Percentiles rank a stretch among this genome's conserved stretches.
Evolutionary conservation across 2,329 filamentous ascomycete species (phyloP).

Genomic region (Cordyceps fumosorosea): DNA sequence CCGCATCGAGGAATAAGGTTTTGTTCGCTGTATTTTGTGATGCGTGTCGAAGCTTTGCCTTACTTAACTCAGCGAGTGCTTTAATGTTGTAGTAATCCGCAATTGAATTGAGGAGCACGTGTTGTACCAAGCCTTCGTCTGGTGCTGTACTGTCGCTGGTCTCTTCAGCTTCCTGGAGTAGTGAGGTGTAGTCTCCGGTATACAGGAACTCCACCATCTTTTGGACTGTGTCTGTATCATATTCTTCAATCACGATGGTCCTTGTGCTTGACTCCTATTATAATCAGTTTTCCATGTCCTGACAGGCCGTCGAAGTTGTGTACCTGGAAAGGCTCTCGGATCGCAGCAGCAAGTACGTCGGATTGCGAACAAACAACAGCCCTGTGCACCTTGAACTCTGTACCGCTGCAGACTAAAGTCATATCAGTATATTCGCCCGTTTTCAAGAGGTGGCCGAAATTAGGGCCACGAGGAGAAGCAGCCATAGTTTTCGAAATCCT

Average conservation of each 20-base stretch:
- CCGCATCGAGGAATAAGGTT: background rate
- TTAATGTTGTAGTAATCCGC: slow-evolving; percentile 18
- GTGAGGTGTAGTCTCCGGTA: background rate
- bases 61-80: slow-evolving; percentile 14
- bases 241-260: background rate
- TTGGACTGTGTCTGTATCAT: background rate
- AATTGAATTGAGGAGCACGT: slow-evolving; percentile 19
- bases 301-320: background rate
- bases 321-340: background rate
- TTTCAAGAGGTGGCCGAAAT: background rate
- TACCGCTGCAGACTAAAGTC: background rate
- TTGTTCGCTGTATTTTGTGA: background rate
- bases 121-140: slow-evolving; percentile 12
- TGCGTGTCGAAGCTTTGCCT: slow-evolving; percentile 8
- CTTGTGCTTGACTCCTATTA: background rate
- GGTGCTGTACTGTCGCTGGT: background rate
- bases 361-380: background rate
- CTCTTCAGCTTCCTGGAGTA: background rate
- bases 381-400: background rate
- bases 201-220: background rate
- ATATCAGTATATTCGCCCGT: background rate
- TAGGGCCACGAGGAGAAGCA: background rate
- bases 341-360: background rate
- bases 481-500: background rate
- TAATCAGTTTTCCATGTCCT: background rate